These are phyloP conservation scores for Penicillium palitans DNA, from an alignment of 2,329 filamentous ascomycete species.

Conservation along the genomic window DNA sequence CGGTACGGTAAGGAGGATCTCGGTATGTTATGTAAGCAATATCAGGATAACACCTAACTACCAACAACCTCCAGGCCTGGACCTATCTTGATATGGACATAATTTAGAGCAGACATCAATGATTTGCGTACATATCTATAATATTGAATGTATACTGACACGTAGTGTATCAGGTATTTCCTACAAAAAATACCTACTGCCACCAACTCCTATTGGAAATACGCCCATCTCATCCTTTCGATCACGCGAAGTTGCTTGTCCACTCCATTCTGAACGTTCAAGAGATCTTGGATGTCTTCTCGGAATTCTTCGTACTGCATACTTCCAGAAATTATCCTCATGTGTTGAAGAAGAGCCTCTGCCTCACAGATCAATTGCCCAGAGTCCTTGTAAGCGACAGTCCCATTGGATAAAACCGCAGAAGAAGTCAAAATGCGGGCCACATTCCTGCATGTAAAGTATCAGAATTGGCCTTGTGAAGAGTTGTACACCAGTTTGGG, in stretches of 20 bases:
- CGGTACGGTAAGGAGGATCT: constrained; percentile 19
- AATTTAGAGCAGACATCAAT: background rate
- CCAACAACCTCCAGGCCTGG: too few relatives aligned
- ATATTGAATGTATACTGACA: background rate
- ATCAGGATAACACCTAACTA: background rate
- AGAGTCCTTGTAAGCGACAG: constrained; percentile 88
- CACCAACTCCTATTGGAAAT: constrained; percentile 67
- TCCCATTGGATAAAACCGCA: constrained; percentile 65
- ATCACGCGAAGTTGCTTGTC: constrained; percentile 75
- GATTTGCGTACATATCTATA: too few relatives aligned
- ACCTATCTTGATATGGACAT: too few relatives aligned
- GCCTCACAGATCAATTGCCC: constrained; percentile 87
- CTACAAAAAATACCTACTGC: background rate
- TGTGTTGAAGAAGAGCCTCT: constrained; percentile 73
- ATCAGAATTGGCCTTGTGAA: constrained; percentile 1
- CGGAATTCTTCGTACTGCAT: constrained; percentile 80
- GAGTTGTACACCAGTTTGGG: background rate
- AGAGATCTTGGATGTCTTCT: constrained; percentile 82
- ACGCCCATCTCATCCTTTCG: constrained; percentile 85
- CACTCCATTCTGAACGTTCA: constrained; percentile 75
- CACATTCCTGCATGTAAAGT: constrained; percentile 61
- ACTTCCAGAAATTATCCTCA: constrained; percentile 66
- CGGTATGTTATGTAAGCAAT: constrained; percentile 4
- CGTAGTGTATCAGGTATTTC: background rate
- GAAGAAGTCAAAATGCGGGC: constrained; percentile 73